A percentile compares a stretch with the other conserved stretches of the same genome.
These are phyloP conservation scores for Fusarium haematococcum DNA, from an alignment of 2,329 filamentous ascomycete species.

Conservation along the genomic window DNA sequence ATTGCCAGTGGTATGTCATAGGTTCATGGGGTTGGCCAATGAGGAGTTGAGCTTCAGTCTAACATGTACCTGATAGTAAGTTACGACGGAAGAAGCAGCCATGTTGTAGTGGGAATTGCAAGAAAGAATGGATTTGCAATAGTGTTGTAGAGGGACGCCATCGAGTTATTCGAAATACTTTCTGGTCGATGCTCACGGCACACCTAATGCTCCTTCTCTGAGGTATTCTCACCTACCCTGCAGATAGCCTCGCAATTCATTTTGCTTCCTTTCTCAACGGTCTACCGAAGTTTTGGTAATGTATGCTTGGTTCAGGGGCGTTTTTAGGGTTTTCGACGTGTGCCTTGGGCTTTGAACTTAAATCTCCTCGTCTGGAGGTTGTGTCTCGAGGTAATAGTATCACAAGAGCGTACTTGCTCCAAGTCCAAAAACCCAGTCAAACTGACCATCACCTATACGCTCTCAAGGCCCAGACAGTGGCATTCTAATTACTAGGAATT, in stretches of 20 bases:
- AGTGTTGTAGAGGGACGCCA: background rate
- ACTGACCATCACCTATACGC: background rate
- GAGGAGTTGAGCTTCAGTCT: background rate
- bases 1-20: background rate
- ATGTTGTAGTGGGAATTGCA: background rate
- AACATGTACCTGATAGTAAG: background rate
- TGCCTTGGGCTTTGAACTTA: background rate
- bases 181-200: background rate
- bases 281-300: background rate
- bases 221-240: background rate
- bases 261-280: background rate
- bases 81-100: background rate
- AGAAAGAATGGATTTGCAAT: background rate
- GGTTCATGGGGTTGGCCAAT: background rate
- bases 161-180: background rate
- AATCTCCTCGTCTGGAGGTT: background rate
- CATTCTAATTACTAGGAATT: background rate
- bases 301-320: rapidly evolving
- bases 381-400: background rate
- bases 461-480: background rate
- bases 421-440: background rate
- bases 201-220: background rate
- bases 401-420: background rate
- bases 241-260: background rate
- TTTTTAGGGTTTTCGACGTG: background rate